Evolutionary conservation across 805 yeast genomes (phyloP), one percentile per base, ranked within the genome.

Genomic region (Saccharomycopsis sp.): DNA sequence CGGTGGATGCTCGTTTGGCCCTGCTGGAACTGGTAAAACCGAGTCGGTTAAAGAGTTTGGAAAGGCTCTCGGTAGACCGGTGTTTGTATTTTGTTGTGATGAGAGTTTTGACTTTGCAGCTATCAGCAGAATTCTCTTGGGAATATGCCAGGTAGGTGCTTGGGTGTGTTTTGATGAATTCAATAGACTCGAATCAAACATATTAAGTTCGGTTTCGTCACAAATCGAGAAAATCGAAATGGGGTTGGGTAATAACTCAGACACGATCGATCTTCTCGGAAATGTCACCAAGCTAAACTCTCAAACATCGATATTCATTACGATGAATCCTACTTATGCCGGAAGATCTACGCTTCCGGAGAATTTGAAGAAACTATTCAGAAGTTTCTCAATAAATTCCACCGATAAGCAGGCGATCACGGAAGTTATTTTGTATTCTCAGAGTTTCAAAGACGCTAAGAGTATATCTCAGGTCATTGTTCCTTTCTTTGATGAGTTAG

Each of bases 141-240:
- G 98, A 53, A 75, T 91, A 8, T 85, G 92, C 60, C 84, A 84
- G 61, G 81, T 90, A 3, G 97, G 97, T 0, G 86, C 91, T 0
- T 93, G 97, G 96, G 96, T 92, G 2, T 93, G 98, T 70, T 93
- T 93, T 72, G 98, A 93, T 69, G 98, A 93, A 69, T 92, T 93
- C 67, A 93, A 93, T 67, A 76, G 98, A 62, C 76, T 93, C 34
- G 85, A 83, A 47, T 81, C 80, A 59, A 78, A 77, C 14, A 86
- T 85, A 59, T 73, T 93, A 53, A 89, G 97, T 71, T 92, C 97
- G 0, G 86, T 90, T 0, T 86, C 97, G 0, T 82, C 93, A 0
- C 89, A 86, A 65, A 78, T 93, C 24, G 96, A 87, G 63, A 73
- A 70, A 25, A 87, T 91, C 44, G 93, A 89, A 65, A 64, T 67